Base-by-base conservation (phyloP, 805 yeast species). In the Saccharomycopsis oosterbeekiorum region DNA sequence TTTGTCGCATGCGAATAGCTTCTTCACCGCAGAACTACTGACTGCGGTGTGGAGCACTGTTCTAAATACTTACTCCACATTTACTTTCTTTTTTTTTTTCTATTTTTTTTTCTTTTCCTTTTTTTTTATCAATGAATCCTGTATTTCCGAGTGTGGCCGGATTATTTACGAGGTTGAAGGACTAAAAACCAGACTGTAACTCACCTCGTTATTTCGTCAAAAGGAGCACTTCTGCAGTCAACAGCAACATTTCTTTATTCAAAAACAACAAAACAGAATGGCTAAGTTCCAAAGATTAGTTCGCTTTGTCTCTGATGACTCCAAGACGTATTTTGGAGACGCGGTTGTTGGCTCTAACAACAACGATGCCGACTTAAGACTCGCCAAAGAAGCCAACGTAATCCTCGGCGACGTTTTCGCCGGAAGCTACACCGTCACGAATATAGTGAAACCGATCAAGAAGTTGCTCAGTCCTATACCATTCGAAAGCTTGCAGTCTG, bases 341-440 rank as follows among this genome's bases (percentile, higher is more conserved):
- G 82, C 83, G 6, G 74, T 80, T 57, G 68, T 78, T 15, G 69
- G 73, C 10, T 64, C 69, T 1, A 73, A 70, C 17, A 59, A 64
- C 9, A 39, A 12, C 21, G 14, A 6, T 10, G 41, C 56, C n/a
- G 83, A 80, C 63, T 72, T 77, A 10, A 69, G 79, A 29, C 62
- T 68, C 17, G 74, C 77, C 12, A 71, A 68, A 56, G 68, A 71
- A 40, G 85, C 85, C 4, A 65, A 70, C 39, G 70, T 76, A 37
- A 76, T 81, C 56, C 59, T 67, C n/a, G 85, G 85, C 50, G 78
- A 80, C 65, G 71, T 81, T 26, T 75, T 80, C 57, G 72, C 70
- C 2, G 68, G 68, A 8, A 65, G 66, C 14, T 71, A 72, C 65
- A 68, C 67, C 19, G 72, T 78, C 37, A 79, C 83, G 21, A 71